phyloP scores from a whole-genome alignment of 495 filamentous ascomycete species.

The Penicillium daleae region DNA sequence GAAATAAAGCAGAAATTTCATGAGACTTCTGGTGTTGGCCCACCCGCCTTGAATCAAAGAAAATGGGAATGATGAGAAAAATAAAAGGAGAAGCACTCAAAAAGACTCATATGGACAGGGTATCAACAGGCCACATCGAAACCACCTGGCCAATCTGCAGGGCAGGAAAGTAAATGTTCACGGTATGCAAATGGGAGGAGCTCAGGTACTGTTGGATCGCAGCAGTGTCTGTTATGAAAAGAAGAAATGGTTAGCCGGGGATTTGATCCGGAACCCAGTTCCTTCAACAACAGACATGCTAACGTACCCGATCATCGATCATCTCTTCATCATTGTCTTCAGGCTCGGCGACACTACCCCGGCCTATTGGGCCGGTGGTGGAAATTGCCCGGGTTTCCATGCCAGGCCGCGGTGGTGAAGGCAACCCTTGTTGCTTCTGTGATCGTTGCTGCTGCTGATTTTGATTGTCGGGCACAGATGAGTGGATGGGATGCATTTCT shows the following conservation, averaged over 20 bases:
- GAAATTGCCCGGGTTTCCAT: slow-evolving; percentile 65
- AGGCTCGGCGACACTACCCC: slow-evolving; percentile 63
- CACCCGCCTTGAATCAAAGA: too few species aligned
- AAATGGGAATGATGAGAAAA: too few species aligned
- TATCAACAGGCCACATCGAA: slow-evolving; percentile 31
- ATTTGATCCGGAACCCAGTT: slow-evolving; percentile 17
- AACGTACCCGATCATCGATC: slow-evolving; percentile 73
- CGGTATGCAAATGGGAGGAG: slow-evolving; percentile 16
- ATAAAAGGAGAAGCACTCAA: slow-evolving; percentile 14
- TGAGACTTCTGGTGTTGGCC: slow-evolving; percentile 13
- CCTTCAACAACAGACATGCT: slow-evolving; percentile 23
- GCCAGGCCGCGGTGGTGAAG: slow-evolving; percentile 44
- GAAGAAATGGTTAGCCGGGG: slow-evolving; percentile 19
- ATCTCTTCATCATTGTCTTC: slow-evolving; percentile 66
- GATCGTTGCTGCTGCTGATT: slow-evolving; percentile 25
- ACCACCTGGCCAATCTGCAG: slow-evolving; percentile 28
- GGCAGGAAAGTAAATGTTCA: slow-evolving; percentile 24
- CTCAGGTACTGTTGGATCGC: slow-evolving; percentile 48
- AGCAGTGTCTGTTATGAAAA: slow-evolving; percentile 33
- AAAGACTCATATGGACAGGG: slow-evolving; percentile 38
- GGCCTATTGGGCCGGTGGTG: slow-evolving; percentile 57
- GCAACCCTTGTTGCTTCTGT: slow-evolving; percentile 27
- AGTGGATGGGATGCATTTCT: slow-evolving; percentile 50
- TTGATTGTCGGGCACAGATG: slow-evolving; percentile 35
- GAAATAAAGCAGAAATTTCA: slow-evolving; percentile 16